Base-by-base conservation (phyloP, 1,284 basidiomycete genomes). In the Sporisorium iseilematis-ciliati region DNA sequence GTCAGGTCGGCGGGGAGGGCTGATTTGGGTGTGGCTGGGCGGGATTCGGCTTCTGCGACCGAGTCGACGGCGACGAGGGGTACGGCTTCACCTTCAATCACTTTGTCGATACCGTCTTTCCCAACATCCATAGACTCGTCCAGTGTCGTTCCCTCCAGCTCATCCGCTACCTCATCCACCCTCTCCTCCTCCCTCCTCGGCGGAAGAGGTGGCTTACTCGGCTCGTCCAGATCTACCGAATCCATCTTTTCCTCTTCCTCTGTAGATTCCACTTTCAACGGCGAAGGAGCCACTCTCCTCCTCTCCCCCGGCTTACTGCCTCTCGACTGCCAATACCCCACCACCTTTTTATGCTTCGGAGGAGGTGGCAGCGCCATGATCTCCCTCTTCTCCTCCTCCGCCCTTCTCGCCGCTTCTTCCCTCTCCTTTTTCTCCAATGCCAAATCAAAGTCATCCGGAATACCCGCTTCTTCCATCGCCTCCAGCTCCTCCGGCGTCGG, bases 401-500 rank as follows among this genome's bases (percentile, higher is more conserved):
- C 65, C 20, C 50, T 50, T 6, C 26, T 40, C 23, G 26, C 41
- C 18, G 43, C 59, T 20, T 74, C 73, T 40, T 76, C 70, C 16
- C 45, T 25, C 29, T 57, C 68, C 54, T 74, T 66, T 29, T 55
- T 65, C 21, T 79, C 81, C 8, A 78, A 29, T 8, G 50, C 71
- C 40, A 82, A 41, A 57, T 84, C 83, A 43, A 79, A 76, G 25
- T 84, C 83, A 26, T 84, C 83, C 29, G 80, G 79, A 42, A 84
- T 79, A 7, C 83, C 83, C 0, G 80, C 80, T 8, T 65, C 60
- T 33, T 84, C 83, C 63, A 84, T 67, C 21, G 80, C 79, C 33
- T 82, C 81, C 31, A 84, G 58, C 66, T 84, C 80, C 46, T 79
- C 75, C 3, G 83, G 83, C 14, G 83, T 84, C 0, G 83, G 83